Evolutionary conservation across 192 early-diverging fungal genomes (phyloP), one percentile per base, ranked within the genome.

Genomic region (Backusella macrospora): DNA sequence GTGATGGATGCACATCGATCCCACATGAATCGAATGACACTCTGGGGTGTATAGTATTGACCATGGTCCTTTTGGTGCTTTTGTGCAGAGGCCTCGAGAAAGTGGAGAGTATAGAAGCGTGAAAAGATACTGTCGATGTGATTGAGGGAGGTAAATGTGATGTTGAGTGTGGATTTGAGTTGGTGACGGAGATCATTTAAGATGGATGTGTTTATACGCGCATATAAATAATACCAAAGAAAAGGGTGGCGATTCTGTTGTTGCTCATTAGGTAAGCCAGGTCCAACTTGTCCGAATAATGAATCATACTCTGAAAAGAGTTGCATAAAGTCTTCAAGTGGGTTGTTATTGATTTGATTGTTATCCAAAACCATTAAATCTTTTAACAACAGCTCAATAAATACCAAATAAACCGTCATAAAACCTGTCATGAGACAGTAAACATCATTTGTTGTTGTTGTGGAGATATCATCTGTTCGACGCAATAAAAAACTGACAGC

Each of bases 1-100:
- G 29, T 34, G 29, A 34, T 44, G 18, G 1, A 72, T 64, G 3
- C 70, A 14, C 42, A 84, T 55, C 21, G 80, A 82, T 15, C 82
- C 87, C 87, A 89, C 87, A 89, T 89, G 23, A 89, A 89, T 6
- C 78, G 73, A 4, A 89, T 84, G 4, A 87, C 79, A n/a, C 69
- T 70, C 13, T 79, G 73, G 1, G 87, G 87, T 5, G 87, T 87
- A 74, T 89, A 89, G 43, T 85, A 89, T 68, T 89, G 87, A 9
- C 86, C 87, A 55, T 89, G 86, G 18, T 89, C 86, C n/a, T 87
- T 87, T 78, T 89, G 87, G n/a, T 89, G 84, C 29, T 84, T 77
- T 26, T 86, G 84, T 18, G 78, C 86, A 0, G 78, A 73, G 6
- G 82, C 68, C 13, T 84, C 74, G 13, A 89, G 67, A 48, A 89